Percentiles rank a stretch among this genome's conserved stretches.
These are phyloP conservation scores for Metschnikowia gelsemii DNA, from an alignment of 805 yeast species.

Conservation along the genomic window DNA sequence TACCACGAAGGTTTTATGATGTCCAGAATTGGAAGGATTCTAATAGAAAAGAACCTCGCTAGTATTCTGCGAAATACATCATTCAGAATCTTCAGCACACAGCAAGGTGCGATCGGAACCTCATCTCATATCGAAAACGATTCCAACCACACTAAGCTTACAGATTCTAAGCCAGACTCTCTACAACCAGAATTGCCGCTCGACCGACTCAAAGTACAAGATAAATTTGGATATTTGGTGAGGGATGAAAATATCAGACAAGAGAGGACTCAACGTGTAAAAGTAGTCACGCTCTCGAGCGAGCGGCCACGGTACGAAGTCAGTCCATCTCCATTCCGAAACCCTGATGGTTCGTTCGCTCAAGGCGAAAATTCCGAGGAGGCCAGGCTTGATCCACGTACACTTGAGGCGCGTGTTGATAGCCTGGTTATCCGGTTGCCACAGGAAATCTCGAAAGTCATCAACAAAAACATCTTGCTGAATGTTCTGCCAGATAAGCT, in stretches of 20 bases:
- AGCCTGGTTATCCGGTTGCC: conserved; percentile 58
- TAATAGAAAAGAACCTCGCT: background rate
- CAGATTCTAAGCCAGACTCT: no score
- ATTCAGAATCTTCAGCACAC: background rate
- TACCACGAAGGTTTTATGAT: no score
- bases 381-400: conserved; percentile 57
- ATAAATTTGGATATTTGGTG: conserved; percentile 9
- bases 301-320: conserved; percentile 8
- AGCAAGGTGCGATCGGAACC: background rate
- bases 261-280: conserved; percentile 7
- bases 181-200: conserved; percentile 6
- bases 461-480: conserved; percentile 62
- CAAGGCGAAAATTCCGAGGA: conserved; percentile 48
- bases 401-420: conserved; percentile 55
- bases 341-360: conserved; percentile 40
- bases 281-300: conserved; percentile 3
- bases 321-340: conserved; percentile 34
- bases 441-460: conserved; percentile 50
- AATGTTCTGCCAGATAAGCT: conserved; percentile 62
- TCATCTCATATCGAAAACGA: background rate
- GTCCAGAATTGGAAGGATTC: background rate
- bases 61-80: background rate
- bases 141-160: no score
- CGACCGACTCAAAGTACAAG: conserved; percentile 4
- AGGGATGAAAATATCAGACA: conserved; percentile 19